phyloP scores from a whole-genome alignment of 352 stramenopile species.

The Globisporangium viniferum region DNA sequence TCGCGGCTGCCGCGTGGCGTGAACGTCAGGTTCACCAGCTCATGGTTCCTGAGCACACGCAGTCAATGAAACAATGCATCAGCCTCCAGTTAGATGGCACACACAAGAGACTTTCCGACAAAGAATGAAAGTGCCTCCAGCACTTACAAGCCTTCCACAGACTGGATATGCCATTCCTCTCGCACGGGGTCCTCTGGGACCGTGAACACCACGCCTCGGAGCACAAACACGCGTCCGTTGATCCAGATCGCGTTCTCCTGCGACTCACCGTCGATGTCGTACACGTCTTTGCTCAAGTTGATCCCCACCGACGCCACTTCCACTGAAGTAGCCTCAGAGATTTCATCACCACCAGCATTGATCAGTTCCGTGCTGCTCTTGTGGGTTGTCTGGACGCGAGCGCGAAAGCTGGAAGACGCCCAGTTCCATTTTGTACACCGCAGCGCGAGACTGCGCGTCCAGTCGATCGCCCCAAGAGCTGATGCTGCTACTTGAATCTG shows the following conservation, averaged over 20 bases:
- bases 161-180: constrained; percentile 21
- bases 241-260: constrained; percentile 54
- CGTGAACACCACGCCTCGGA: constrained; percentile 33
- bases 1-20: constrained; percentile 26
- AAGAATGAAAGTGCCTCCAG: background rate
- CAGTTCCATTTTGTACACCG: constrained; percentile 42
- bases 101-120: background rate
- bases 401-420: constrained; percentile 35
- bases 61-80: no score
- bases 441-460: constrained; percentile 38
- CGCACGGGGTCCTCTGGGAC: constrained; percentile 20
- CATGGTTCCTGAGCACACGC: background rate
- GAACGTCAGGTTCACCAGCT: constrained; percentile 32
- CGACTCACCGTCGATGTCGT: constrained; percentile 47
- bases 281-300: constrained; percentile 44
- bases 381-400: constrained; percentile 17
- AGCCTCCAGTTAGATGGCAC: background rate
- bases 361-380: background rate
- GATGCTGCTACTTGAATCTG: background rate
- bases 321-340: background rate
- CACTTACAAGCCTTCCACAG: constrained; percentile 9
- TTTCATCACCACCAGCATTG: background rate
- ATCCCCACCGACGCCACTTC: constrained; percentile 29
- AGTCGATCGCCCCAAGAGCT: constrained; percentile 36
- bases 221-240: constrained; percentile 31